These are phyloP conservation scores for Fusarium secorum DNA, from an alignment of 2,329 filamentous ascomycete species.

Conservation along the genomic window DNA sequence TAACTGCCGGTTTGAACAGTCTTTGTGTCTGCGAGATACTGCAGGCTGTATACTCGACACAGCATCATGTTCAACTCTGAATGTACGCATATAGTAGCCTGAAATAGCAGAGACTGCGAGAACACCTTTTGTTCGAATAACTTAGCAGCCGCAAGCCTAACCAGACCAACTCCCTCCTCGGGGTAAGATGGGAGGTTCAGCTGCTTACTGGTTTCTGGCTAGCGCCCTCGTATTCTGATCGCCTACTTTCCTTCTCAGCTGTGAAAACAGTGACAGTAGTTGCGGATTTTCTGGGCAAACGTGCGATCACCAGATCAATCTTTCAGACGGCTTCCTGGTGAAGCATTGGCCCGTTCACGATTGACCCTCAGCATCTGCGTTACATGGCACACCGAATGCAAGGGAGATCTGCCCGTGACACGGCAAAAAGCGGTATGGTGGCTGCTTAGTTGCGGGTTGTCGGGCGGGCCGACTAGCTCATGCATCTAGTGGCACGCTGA, in stretches of 20 bases:
- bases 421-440: not conserved
- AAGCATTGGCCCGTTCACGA: not conserved
- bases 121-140: not conserved
- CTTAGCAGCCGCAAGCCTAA: too few species aligned
- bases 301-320: not conserved
- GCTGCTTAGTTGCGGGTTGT: not conserved
- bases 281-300: too few species aligned
- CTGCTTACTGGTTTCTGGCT: not conserved
- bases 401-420: not conserved
- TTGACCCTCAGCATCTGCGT: not conserved
- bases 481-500: not conserved
- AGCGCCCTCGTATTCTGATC: not conserved
- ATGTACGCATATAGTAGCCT: fast-evolving
- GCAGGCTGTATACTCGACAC: not conserved
- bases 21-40: not conserved
- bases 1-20: not conserved
- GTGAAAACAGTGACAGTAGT: not conserved
- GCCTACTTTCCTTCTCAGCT: not conserved
- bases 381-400: not conserved
- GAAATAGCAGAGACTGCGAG: too few species aligned
- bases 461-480: not conserved
- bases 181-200: not conserved
- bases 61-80: not conserved
- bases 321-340: not conserved
- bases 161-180: not conserved